A percentile compares a stretch with the other conserved stretches of the same genome.
These are phyloP conservation scores for Daldinia eschscholtzii DNA, from an alignment of 2,329 filamentous ascomycete species.

Conservation along the genomic window DNA sequence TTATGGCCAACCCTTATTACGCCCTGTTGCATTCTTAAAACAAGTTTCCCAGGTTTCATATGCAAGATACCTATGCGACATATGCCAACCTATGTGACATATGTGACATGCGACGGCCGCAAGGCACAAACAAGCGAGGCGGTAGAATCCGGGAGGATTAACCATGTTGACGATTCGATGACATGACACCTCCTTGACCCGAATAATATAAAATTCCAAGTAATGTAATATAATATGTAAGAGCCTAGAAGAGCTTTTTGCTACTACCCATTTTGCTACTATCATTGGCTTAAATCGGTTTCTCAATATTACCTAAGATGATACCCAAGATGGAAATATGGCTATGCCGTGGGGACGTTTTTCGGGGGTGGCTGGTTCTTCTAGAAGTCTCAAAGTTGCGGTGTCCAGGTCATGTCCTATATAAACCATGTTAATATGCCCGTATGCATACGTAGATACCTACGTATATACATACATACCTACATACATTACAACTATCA, in stretches of 20 bases:
- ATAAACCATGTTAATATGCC: slow-evolving; percentile 6
- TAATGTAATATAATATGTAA: neutral
- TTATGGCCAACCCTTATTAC: neutral
- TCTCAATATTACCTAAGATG: slow-evolving; percentile 38
- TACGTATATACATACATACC: neutral
- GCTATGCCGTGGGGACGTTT: slow-evolving; percentile 21
- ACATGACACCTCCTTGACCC: slow-evolving; percentile 32
- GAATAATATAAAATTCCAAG: slow-evolving; percentile 5
- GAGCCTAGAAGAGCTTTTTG: slow-evolving; percentile 3
- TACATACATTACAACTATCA: neutral
- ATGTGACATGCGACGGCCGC: neutral
- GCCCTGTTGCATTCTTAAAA: slow-evolving; percentile 21
- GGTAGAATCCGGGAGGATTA: slow-evolving; percentile 40
- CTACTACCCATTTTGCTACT: slow-evolving; percentile 8
- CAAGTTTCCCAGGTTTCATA: slow-evolving; percentile 42
- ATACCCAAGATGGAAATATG: slow-evolving; percentile 9
- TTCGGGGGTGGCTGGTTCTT: slow-evolving; percentile 29
- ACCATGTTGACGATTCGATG: slow-evolving; percentile 35
- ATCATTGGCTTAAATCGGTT: slow-evolving; percentile 13
- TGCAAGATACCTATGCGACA: slow-evolving; percentile 10
- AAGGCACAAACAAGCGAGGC: slow-evolving; percentile 18
- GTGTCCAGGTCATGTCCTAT: slow-evolving; percentile 30
- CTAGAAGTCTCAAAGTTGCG: slow-evolving; percentile 38
- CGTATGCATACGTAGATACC: neutral
- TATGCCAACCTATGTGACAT: neutral